These are phyloP conservation scores for Pseudozyma pruni DNA, from an alignment of 1,284 basidiomycete species.

Conservation along the genomic window DNA sequence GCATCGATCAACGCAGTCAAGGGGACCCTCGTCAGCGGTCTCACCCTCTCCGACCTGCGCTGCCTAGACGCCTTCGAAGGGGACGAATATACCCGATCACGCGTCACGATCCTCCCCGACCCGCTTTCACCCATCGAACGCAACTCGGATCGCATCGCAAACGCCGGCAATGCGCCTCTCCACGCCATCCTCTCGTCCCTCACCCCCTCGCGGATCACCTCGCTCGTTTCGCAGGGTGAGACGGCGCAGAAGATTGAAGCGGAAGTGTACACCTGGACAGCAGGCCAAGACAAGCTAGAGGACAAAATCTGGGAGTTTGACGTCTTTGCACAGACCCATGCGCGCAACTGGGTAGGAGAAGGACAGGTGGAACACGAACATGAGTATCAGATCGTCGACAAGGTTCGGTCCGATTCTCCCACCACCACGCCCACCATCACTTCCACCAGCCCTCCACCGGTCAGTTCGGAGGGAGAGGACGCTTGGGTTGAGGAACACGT, in stretches of 20 bases:
- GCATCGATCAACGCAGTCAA: constrained; percentile 23
- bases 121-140: constrained; percentile 16
- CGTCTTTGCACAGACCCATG: constrained; percentile 34
- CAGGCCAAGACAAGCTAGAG: constrained; percentile 19
- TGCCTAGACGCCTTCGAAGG: constrained; percentile 54
- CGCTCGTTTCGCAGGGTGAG: not conserved
- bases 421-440: constrained; percentile 1
- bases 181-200: constrained; percentile 33
- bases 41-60: constrained; percentile 33
- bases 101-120: constrained; percentile 24
- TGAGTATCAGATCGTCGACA: constrained; percentile 45
- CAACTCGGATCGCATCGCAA: constrained; percentile 28
- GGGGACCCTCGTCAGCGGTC: constrained; percentile 44
- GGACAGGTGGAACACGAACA: constrained; percentile 37
- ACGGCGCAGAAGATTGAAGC: constrained; percentile 9
- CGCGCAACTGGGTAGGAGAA: constrained; percentile 37
- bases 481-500: constrained; percentile 7
- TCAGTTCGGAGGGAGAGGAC: not conserved
- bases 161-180: constrained; percentile 27
- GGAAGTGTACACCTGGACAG: constrained; percentile 48
- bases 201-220: constrained; percentile 11
- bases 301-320: constrained; percentile 49
- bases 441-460: not conserved
- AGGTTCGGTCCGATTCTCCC: constrained; percentile 4
- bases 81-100: constrained; percentile 43